Percentiles rank a stretch among this genome's conserved stretches.
These are phyloP conservation scores for Cladophialophora yegresii DNA, from an alignment of 2,329 filamentous ascomycete genomes.

Conservation along the genomic window DNA sequence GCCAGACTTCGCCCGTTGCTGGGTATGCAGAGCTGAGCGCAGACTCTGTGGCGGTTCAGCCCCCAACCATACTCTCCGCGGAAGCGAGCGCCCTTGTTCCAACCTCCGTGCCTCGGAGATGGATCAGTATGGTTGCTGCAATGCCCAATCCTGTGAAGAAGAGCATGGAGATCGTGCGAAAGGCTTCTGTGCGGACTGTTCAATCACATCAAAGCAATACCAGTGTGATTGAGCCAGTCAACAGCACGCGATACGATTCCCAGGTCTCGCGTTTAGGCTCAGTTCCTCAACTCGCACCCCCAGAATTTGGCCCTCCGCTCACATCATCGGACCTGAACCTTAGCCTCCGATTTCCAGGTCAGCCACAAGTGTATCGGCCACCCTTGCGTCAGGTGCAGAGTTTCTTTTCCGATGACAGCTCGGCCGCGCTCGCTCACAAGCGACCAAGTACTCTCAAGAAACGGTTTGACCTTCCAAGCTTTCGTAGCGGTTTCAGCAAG, in stretches of 20 bases:
- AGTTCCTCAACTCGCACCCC: slow-evolving; percentile 30
- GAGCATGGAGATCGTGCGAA: slow-evolving; percentile 30
- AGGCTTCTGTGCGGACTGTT: slow-evolving; percentile 30
- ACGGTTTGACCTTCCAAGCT: slow-evolving; percentile 29
- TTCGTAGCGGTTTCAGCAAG: slow-evolving; percentile 28
- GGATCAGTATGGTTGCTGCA: slow-evolving; percentile 33
- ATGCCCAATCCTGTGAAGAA: slow-evolving; percentile 33
- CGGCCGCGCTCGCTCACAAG: slow-evolving; percentile 26
- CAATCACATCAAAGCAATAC: slow-evolving; percentile 33
- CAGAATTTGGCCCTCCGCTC: slow-evolving; percentile 34
- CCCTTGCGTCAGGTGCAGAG: slow-evolving; percentile 39
- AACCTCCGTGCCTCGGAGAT: slow-evolving; percentile 26
- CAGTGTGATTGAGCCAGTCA: slow-evolving; percentile 34
- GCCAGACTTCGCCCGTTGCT: slow-evolving; percentile 24
- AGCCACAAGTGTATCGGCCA: slow-evolving; percentile 25
- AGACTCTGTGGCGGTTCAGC: slow-evolving; percentile 27
- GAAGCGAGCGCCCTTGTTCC: slow-evolving; percentile 18
- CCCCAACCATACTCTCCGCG: slow-evolving; percentile 11
- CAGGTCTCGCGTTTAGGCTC: slow-evolving; percentile 23
- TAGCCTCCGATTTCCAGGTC: slow-evolving; percentile 33
- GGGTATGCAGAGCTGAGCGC: slow-evolving; percentile 36
- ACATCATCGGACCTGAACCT: slow-evolving; percentile 33
- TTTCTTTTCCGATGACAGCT: slow-evolving; percentile 47
- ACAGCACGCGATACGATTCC: slow-evolving; percentile 32
- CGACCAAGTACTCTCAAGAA: slow-evolving; percentile 15